Evolutionary conservation across 225 moss, liverwort and hornwort species (phyloP).

Genomic region (Bryoerythrophyllum caledonicum): DNA sequence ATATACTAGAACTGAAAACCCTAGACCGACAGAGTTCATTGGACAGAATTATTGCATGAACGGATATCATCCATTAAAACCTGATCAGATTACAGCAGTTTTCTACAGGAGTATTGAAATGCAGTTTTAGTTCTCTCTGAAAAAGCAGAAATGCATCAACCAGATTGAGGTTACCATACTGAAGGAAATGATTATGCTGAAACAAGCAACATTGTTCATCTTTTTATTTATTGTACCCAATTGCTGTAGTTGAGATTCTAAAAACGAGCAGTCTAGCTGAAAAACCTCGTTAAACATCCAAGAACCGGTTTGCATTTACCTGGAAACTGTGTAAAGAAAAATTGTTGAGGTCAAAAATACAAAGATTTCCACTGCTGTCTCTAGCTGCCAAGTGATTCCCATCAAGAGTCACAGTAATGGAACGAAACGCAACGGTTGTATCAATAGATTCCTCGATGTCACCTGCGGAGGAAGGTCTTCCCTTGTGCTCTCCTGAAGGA

Average conservation of each 20-base stretch:
- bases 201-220: not conserved
- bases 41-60: no score
- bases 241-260: not conserved
- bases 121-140: not conserved
- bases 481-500: slow-evolving; percentile 41
- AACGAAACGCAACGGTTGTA: slow-evolving; percentile 48
- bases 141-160: slow-evolving; percentile 6
- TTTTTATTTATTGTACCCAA: not conserved
- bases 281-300: no score
- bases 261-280: not conserved
- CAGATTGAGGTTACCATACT: slow-evolving; percentile 1
- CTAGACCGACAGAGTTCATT: no score
- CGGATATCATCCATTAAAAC: no score
- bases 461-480: slow-evolving; percentile 10
- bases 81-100: not conserved
- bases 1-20: no score
- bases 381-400: slow-evolving; percentile 64
- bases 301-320: slow-evolving; percentile 24
- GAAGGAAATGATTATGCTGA: not conserved
- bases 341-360: slow-evolving; percentile 53
- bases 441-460: slow-evolving; percentile 39
- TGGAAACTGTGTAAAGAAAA: slow-evolving; percentile 58
- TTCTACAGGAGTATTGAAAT: not conserved
- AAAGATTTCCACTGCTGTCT: slow-evolving; percentile 61
- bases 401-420: slow-evolving; percentile 55